A percentile compares a stretch with the other conserved stretches of the same genome.
phyloP scores from a whole-genome alignment of 352 stramenopile species.

The Phytophthora constricta region DNA sequence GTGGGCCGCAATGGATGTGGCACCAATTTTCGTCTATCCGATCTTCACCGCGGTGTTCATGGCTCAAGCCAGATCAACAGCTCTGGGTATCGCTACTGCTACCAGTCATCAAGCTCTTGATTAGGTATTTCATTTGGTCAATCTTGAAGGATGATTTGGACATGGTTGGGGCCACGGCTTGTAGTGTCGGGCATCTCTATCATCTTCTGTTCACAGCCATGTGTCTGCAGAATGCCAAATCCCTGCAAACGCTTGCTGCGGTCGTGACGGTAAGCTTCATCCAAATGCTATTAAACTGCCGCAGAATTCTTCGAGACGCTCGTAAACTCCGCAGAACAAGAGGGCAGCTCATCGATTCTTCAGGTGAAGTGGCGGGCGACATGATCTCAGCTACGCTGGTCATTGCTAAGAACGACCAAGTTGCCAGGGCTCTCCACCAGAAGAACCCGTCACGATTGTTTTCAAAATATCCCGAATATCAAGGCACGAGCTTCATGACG shows the following conservation, averaged over 20 bases:
- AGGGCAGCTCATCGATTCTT: neutral
- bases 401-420: neutral
- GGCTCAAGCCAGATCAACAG: constrained; percentile 27
- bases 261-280: constrained; percentile 23
- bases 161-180: constrained; percentile 17
- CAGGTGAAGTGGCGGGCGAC: neutral
- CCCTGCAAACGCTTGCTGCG: constrained; percentile 28
- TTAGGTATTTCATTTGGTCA: constrained; percentile 24
- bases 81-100: constrained; percentile 42
- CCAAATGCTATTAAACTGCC: constrained; percentile 31
- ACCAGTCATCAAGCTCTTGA: constrained; percentile 34
- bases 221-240: constrained; percentile 53
- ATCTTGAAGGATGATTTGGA: constrained; percentile 28
- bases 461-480: constrained; percentile 18
- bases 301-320: constrained; percentile 9
- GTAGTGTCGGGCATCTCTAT: constrained; percentile 37
- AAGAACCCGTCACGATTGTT: constrained; percentile 13
- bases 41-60: constrained; percentile 43
- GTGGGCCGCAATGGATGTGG: constrained; percentile 12
- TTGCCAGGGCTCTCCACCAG: constrained; percentile 3
- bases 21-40: constrained; percentile 37
- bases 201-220: constrained; percentile 45
- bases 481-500: constrained; percentile 3
- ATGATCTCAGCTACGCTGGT: neutral
- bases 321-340: neutral